Base-by-base conservation (phyloP, 129 eudicot genomes). In the sunflower (Helianthus annuus) region DNA sequence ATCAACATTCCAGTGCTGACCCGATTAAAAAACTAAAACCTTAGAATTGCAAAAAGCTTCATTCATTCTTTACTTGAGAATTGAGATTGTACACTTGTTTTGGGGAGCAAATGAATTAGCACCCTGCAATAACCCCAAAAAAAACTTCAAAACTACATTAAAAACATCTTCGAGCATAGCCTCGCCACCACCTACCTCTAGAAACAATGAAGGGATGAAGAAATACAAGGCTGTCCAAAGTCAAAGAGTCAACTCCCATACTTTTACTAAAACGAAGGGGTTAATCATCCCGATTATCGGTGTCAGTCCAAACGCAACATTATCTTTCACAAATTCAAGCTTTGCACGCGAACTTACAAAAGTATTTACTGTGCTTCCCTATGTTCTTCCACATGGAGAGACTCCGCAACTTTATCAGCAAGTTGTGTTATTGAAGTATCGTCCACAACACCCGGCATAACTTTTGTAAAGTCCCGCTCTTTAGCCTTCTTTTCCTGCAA, bases 401-500 rank as follows among this genome's bases (percentile, higher is more conserved):
- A 64, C 16, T 76, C 86, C 5, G 84, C 87, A 75, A 87, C 76
- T 61, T 76, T 90, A 46, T 86, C 86, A 65, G 91, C 80, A n/a
- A 90, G 85, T 57, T 79, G 85, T 62, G 72, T 79, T 76, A 87
- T 61, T 56, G 92, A 48, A 48, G 76, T 79, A 56, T 81, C 79
- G 34, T 75, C 62, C 42, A 80, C 76, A 11, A 73, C 60, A 66
- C 64, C 73, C 2, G 82, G 71, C 27, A 64, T 34, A 55, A 64
- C 77, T 48, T 79, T 83, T 46, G 83, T 72, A 81, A 81, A 54
- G 46, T 70, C 85, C 58, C 68, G 70, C 71, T 90, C 91, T 66
- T 85, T 87, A 24, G 84, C 81, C 86, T 77, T 87, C 85, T 82
- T 90, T 62, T 90, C 95, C 78, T 85, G 81, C 85, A 83, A 70